Base-by-base conservation (phyloP, 208 protist genomes). In the Angomonas desouzai region DNA sequence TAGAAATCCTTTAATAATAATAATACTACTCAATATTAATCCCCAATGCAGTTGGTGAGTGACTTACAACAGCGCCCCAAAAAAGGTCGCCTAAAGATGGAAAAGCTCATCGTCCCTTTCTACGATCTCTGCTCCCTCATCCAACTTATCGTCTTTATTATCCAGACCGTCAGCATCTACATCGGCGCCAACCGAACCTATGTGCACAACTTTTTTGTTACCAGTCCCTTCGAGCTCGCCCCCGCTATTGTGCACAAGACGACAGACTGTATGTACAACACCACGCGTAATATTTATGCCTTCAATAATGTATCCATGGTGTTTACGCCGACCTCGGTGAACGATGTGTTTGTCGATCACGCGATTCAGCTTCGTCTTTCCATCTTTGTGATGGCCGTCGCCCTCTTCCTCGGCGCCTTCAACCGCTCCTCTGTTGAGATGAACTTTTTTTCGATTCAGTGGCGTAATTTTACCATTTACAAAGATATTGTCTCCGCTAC, bases 31-130 rank as follows among this genome's bases (percentile, higher is more conserved):
- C 6, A 18, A 18, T 43, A 43, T 6, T 18, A 43, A 43, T 18
- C 6, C 6, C 6, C 6, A 86, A 91, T 91, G 85, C 85, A 91
- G 56, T 60, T 91, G 13, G 85, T 91, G 13, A 91, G 85, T 56
- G 80, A 87, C 33, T 62, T 85, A n/a, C 81, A 87, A 48, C 81
- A 81, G 74, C 78, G 81, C 1, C 78, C 85, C 36, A 71, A 72
- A 28, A 88, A 86, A 70, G 81, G 77, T 1, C 77, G 85, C 20
- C 74, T 91, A 62, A 66, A 66, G 34, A 66, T 82, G 11, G 85
- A 91, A 69, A 86, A 85, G 68, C 53, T 13, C 18, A 83, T 91
- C 34, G 68, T 88, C 23, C 20, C 36, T 11, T 76, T 88, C 43
- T 79, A 83, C 68, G 73, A 85, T 60, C 48, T 86, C 11, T 87